These are phyloP conservation scores for Zymoseptoria tritici DNA, from an alignment of 2,329 filamentous ascomycete species.

Conservation along the genomic window DNA sequence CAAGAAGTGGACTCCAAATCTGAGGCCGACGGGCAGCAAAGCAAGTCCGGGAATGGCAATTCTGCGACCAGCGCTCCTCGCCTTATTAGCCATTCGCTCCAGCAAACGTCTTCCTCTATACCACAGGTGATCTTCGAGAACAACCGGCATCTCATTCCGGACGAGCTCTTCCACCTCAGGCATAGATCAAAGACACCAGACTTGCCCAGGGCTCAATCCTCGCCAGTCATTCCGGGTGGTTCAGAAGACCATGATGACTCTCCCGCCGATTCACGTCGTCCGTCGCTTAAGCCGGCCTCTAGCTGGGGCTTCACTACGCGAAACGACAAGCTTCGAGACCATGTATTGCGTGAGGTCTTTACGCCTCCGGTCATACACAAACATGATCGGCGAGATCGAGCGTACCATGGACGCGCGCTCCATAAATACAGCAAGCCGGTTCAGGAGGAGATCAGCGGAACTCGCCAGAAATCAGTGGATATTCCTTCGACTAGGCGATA, in stretches of 20 bases:
- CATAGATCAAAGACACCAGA: conserved; percentile 32
- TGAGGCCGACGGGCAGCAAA: conserved; percentile 21
- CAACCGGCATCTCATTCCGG: conserved; percentile 86
- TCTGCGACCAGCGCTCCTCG: conserved; percentile 28
- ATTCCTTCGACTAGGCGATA: neutral
- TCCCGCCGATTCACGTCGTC: conserved; percentile 19
- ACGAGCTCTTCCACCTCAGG: conserved; percentile 62
- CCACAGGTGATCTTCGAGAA: conserved; percentile 91
- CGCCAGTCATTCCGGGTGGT: conserved; percentile 8
- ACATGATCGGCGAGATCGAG: conserved; percentile 62
- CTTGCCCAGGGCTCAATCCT: conserved; percentile 21
- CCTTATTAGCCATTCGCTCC: conserved; percentile 67
- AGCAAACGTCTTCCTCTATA: conserved; percentile 59
- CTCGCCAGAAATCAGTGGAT: conserved; percentile 21
- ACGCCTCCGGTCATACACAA: conserved; percentile 75
- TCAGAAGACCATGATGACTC: neutral
- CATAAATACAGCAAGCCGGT: conserved; percentile 24
- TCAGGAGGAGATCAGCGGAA: conserved; percentile 20
- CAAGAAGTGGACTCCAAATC: conserved; percentile 9
- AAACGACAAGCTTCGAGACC: conserved; percentile 78
- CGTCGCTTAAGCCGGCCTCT: conserved; percentile 42
- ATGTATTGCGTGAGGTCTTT: conserved; percentile 89
- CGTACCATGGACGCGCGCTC: conserved; percentile 57
- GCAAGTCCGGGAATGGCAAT: conserved; percentile 1
- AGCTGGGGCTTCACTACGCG: conserved; percentile 88